A percentile compares a stretch with the other conserved stretches of the same genome.
These are phyloP conservation scores for Stemphylium beticola DNA, from an alignment of 2,329 filamentous ascomycete species.

Conservation along the genomic window DNA sequence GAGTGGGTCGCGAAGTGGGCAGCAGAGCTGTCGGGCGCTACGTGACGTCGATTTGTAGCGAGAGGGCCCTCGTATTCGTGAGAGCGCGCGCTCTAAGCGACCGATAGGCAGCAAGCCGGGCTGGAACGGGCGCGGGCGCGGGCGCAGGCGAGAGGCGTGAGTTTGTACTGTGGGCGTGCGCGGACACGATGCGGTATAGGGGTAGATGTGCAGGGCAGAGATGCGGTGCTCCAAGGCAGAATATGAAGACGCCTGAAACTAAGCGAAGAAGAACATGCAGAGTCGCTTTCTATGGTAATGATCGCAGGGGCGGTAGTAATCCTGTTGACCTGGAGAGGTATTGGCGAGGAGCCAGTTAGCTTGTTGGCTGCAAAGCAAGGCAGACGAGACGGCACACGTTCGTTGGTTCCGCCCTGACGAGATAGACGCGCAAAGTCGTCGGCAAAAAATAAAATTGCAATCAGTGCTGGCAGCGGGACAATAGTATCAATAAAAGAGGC, in stretches of 20 bases:
- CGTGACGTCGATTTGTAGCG: conserved; percentile 19
- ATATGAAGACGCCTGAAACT: background rate
- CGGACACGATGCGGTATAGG: background rate
- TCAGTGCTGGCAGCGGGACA: too few relatives aligned
- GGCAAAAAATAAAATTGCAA: too few relatives aligned
- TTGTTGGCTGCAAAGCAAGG: too few relatives aligned
- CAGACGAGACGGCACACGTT: too few relatives aligned
- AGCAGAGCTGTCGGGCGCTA: conserved; percentile 34
- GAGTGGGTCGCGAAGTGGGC: conserved; percentile 30
- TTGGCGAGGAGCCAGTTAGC: too few relatives aligned
- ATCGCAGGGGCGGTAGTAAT: background rate
- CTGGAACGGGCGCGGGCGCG: background rate
- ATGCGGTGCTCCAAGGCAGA: background rate
- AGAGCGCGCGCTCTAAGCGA: background rate
- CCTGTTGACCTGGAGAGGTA: too few relatives aligned
- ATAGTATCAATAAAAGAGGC: too few relatives aligned
- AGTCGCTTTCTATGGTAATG: background rate
- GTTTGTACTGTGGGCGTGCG: background rate
- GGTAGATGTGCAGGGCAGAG: background rate
- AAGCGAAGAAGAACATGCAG: background rate
- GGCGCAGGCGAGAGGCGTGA: background rate
- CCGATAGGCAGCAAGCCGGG: background rate
- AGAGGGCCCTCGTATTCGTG: conserved; percentile 1
- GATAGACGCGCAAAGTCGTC: too few relatives aligned
- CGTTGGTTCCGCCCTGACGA: too few relatives aligned